Base-by-base conservation (phyloP, 306 rosid genomes). In the Hippophae tibetana region DNA sequence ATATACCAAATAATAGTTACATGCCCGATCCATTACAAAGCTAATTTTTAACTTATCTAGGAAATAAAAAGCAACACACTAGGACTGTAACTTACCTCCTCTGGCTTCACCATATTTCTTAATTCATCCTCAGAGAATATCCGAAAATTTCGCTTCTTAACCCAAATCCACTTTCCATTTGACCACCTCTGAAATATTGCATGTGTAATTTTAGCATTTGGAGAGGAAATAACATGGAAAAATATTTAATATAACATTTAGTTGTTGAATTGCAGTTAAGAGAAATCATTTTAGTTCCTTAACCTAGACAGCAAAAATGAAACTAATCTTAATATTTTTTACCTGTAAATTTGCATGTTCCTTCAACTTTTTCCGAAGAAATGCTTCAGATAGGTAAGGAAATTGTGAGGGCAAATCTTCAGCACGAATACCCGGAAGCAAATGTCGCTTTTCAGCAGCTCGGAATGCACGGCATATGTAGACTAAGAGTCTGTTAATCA, bases 271-370 rank as follows among this genome's bases (percentile, higher is more conserved):
- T 4, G 14, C 14, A 5, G 14, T 49, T 49, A 49, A 49, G 11
- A 47, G 3, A 47, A 47, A 23, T 49, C 3, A 13, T 12, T 49
- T 9, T 49, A 23, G 13, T 61, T 56, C 41, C 58, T 9, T 47
- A 63, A 10, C 14, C 7, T 53, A 49, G 50, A 57, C 43, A 45
- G n/a, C 40, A 10, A 42, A 14, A 25, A 47, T 44, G 11, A 64
- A 56, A 61, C 52, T 42, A 55, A 6, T 41, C 60, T 56, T 18
- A 42, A 18, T 8, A 23, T 47, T 62, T 18, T 62, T 18, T 76
- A 81, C 95, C 98, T 90, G 97, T 63, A 82, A 79, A 77, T 82
- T 78, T 54, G 96, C 92, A 76, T 64, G 77, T 76, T 85, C 96
- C 79, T 78, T 87, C 62, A 92, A 74, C 81, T 50, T 92, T 77